Evolutionary conservation across 345 rosid species (phyloP).

Genomic region (Toxicodendron radicans): DNA sequence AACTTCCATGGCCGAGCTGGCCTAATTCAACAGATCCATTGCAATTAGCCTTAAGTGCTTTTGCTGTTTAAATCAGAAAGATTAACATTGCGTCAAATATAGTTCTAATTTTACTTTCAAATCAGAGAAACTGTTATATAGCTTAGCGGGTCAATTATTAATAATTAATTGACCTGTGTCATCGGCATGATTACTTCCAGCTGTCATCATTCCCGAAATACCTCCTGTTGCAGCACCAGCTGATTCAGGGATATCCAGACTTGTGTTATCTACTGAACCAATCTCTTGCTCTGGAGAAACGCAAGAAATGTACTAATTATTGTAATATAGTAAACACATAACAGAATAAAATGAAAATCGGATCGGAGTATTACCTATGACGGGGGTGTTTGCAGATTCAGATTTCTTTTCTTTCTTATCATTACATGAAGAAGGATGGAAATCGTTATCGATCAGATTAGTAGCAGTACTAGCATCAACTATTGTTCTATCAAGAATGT

Average conservation of each 20-base stretch:
- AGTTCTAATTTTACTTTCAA: conserved; percentile 11
- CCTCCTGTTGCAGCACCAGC: conserved; percentile 28
- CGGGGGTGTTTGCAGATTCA: conserved; percentile 14
- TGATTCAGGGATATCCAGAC: conserved; percentile 30
- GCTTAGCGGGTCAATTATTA: background rate
- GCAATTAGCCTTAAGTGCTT: conserved; percentile 21
- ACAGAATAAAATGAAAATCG: conserved; percentile 13
- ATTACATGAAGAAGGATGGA: conserved; percentile 22
- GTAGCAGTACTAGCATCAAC: conserved; percentile 27
- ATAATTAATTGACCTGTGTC: conserved; percentile 38
- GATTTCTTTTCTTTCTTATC: conserved; percentile 32
- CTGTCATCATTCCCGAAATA: conserved; percentile 27
- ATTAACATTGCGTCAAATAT: conserved; percentile 21
- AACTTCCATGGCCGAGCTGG: conserved; percentile 23
- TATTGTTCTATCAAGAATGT: conserved; percentile 23
- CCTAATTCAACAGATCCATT: conserved; percentile 27
- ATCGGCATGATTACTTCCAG: conserved; percentile 24
- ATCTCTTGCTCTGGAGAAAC: conserved; percentile 34
- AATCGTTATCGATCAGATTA: conserved; percentile 25
- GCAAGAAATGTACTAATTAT: conserved; percentile 7
- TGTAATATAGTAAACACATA: conserved; percentile 10
- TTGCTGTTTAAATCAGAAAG: conserved; percentile 37
- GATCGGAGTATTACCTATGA: conserved; percentile 36
- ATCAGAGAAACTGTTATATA: background rate
- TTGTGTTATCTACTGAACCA: conserved; percentile 34